A percentile compares a stretch with the other conserved stretches of the same genome.
These are phyloP conservation scores for Parietaria judaica DNA, from an alignment of 306 rosid species.

Conservation along the genomic window DNA sequence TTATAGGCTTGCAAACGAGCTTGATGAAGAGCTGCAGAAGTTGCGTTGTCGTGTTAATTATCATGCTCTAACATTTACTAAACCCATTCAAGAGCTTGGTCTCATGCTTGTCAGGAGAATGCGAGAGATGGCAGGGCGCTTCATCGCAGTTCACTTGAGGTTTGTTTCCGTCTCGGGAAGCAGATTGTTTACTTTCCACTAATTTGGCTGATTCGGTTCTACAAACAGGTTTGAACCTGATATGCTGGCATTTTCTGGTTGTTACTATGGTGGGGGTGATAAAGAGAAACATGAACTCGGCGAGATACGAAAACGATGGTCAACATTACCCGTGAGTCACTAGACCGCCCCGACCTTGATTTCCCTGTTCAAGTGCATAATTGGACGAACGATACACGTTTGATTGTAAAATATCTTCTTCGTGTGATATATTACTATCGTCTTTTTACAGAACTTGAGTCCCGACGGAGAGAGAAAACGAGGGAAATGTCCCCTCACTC, in stretches of 20 bases:
- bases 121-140: slow-evolving; percentile 67
- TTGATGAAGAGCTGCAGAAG: slow-evolving; percentile 81
- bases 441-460: slow-evolving; percentile 61
- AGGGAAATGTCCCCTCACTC: slow-evolving; percentile 97
- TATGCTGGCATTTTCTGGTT: slow-evolving; percentile 99
- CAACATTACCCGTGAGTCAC: slow-evolving; percentile 85
- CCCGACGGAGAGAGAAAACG: slow-evolving; percentile 84
- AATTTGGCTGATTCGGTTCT: slow-evolving; percentile 26
- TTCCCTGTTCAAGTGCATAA: slow-evolving; percentile 8
- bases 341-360: slow-evolving; percentile 1
- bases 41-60: slow-evolving; percentile 94
- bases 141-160: slow-evolving; percentile 94
- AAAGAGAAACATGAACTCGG: slow-evolving; percentile 85
- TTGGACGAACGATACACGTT: background rate
- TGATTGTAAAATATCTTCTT: background rate
- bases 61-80: slow-evolving; percentile 82
- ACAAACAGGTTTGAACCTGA: slow-evolving; percentile 91
- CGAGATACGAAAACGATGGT: slow-evolving; percentile 97
- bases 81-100: slow-evolving; percentile 76
- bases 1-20: slow-evolving; percentile 82
- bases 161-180: slow-evolving; percentile 23
- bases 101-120: slow-evolving; percentile 64
- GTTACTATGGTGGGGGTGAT: slow-evolving; percentile 97
- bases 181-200: background rate
- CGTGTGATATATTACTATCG: slow-evolving; percentile 14